Evolutionary conservation across 73 alveolate genomes (phyloP), one percentile per base, ranked within the genome.

Genomic region (Paramecium octaurelia): DNA sequence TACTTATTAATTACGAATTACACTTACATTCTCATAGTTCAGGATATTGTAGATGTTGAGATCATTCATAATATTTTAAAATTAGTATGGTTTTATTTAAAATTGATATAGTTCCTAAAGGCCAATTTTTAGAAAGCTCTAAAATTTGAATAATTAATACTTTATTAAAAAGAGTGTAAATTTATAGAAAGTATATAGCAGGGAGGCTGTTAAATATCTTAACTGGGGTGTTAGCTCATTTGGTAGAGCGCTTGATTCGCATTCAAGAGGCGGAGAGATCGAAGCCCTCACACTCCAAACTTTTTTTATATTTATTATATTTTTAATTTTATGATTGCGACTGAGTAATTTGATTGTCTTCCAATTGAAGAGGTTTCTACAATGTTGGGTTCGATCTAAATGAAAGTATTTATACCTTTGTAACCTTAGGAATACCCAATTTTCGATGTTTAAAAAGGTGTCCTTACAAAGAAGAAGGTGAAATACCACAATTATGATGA

Each of bases 201-300:
- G 4, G 2, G 9, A 27, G 16, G 10, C 27, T 10, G 9, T 1
- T 46, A 73, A 73, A 9, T 12, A 31, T 80, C 6, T 80, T 24
- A 44, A 23, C 31, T 80, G 91, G 91, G 91, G 91, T 80, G 91
- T 80, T 80, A 80, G 91, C 91, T 80, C 91, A 80, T 80, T 80
- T 80, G 91, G 91, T 80, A 80, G 91, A 80, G 91, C 91, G 91
- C 91, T 80, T 80, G 91, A 80, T 80, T 80, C 91, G 91, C 91
- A 80, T 80, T 80, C 91, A 80, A 80, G 91, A 80, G 91, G 91
- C 91, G 91, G 91, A 80, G 91, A 80, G 91, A 80, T 80, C 91
- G 91, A 80, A 80, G 91, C 91, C 91, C 91, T 80, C 91, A 80
- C 91, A 80, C 91, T 80, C 91, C 91, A 80, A 43, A 80, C n/a